Base-by-base conservation (phyloP, 164 flowering plant species). In the Vitis rupestris region DNA sequence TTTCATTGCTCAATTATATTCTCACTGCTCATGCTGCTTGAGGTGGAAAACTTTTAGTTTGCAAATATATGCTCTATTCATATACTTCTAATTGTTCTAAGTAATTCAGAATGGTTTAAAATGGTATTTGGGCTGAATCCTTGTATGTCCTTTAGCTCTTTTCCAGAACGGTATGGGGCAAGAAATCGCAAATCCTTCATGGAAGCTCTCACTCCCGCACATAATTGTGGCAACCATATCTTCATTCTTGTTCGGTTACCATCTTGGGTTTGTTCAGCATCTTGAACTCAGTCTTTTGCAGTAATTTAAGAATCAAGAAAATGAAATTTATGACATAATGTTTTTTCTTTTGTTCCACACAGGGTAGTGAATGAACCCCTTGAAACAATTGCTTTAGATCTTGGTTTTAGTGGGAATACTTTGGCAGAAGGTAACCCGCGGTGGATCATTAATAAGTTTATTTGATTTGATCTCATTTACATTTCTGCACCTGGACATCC, bases 351-450 rank as follows among this genome's bases (percentile, higher is more conserved):
- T 72, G 53, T 59, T 63, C 6, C 11, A 12, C 59, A 51, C 92
- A 94, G 98, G 61, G 97, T 94, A 66, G 98, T 94, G 31, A 94
- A 94, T 80, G 98, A 92, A 74, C 90, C 98, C 54, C 92, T 92
- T 72, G 97, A 92, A 74, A 92, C 84, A 80, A 94, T 94, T 70
- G 82, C 98, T 47, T 44, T 57, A 30, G 97, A 92, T 83, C 87
- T 94, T 78, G 97, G 94, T 53, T 94, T 94, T 79, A 88, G 71
- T 65, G 97, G 98, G 62, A 83, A 90, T 71, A 89, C 93, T 14
- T 51, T 94, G 73, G 93, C 87, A 55, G 98, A 94, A 90, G 98
- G 98, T 94, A 52, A 66, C 50, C 51, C 29, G 3, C 9, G 10
- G 30, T 59, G 0, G 29, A 60, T 63, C 44, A 23, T 37, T 37